Base-by-base conservation (phyloP, 2,329 filamentous ascomycete species). In the Penicillium brasilianum region DNA sequence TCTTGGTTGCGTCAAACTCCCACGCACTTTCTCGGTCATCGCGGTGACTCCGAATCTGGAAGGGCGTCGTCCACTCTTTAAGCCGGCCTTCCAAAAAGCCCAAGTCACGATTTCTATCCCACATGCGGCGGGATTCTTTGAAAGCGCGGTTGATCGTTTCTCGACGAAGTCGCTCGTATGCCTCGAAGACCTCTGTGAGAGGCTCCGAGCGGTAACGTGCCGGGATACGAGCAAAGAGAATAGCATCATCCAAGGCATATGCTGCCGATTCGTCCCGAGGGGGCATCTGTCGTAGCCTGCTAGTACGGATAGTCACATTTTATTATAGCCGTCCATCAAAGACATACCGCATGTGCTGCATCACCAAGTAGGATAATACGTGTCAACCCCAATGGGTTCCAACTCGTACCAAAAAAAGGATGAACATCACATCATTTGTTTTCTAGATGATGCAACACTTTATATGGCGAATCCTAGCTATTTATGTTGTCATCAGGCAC, bases 291-390 rank as follows among this genome's bases (percentile, higher is more conserved):
- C 25, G 25, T 28, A 28, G 25, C 25, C 25, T 28, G 30, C 25
- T 22, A 39, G 41, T 22, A 34, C 14, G 30, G 4, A 37, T 20
- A 5, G 32, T 18, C 18, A 16, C 28, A 11, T n/a, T 13, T 4
- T 11, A 10, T 6, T 11, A 13, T n/a, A 4, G 9, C 16, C 3
- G 39, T 13, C 6, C 25, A 32, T 10, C 37, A 41, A 10, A 20
- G 2, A 72, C 77, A 53, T 74, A 81, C 79, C 37, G 80, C 80
- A 62, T 82, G 80, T 4, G 79, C 81, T 28, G 80, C 80, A 70
- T 83, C 81, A 4, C 80, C 80, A 4, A 82, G 64, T 5, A 82
- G 63, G 22, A 82, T 71, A n/a, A n/a, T n/a, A n/a, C n/a, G n/a
- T n/a, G n/a, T n/a, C n/a, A n/a, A n/a, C n/a, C n/a, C n/a, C n/a